Base-by-base conservation (phyloP, 2,329 filamentous ascomycete genomes). In the Chaetothyriales sp. region DNA sequence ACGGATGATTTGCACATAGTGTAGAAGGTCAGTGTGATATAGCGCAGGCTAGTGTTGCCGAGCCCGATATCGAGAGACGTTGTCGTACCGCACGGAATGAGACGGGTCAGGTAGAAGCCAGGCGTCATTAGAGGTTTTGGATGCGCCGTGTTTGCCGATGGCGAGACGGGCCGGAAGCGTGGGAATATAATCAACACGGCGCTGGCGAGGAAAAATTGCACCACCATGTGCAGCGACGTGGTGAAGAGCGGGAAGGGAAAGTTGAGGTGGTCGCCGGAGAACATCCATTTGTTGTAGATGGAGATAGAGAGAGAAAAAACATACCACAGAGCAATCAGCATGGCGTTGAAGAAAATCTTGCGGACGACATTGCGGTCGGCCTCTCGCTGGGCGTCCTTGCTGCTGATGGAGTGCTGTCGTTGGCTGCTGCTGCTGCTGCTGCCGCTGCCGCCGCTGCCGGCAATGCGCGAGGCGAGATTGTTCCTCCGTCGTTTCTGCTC, bases 241-340 rank as follows among this genome's bases (percentile, higher is more conserved):
- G 89, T 95, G 69, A 97, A 97, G 48, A 98, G 77, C 43, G 92
- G 92, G 63, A 92, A 97, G 49, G 86, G 83, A 66, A 98, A 98
- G 69, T 95, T 84, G 60, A 94, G 79, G 59, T 85, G 81, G 18
- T 60, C 57, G 60, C 84, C 78, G 63, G 86, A 86, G 70, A 98
- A 97, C 90, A 98, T 97, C 92, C 92, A 97, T 73, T 95, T 97
- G 77, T 98, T 98, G 75, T 97, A 98, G 62, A 95, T 77, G 56
- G 89, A 94, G 66, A 95, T 95, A 48, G 86, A 88, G 58, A 97
- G 78, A 18, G 89, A 95, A 69, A 97, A 97, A 43, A 89, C 71
- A 65, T 86, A 92, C 90, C 92, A 98, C 57, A 94, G 69, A 20
- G 78, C 77, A 58, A 97, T 95, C 58, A 98, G 72, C n/a, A 77